Evolutionary conservation across 2,329 filamentous ascomycete species (phyloP).

Genomic region (Alternaria consortialis): DNA sequence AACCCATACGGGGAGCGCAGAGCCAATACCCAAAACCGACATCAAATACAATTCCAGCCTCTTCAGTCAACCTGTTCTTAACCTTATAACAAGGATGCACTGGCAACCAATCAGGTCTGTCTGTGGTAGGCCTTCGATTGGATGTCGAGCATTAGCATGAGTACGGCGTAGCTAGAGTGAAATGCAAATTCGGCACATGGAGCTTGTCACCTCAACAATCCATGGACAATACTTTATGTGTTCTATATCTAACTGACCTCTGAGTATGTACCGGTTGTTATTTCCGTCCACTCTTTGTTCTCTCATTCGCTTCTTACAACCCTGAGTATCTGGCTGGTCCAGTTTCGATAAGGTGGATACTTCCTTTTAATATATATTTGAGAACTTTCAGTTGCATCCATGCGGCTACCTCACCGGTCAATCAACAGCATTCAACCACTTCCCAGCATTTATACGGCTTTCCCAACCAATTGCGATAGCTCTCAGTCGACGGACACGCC

Average conservation of each 20-base stretch:
- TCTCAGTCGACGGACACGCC: slow-evolving; percentile 14
- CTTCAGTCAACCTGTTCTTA: slow-evolving; percentile 16
- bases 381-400: slow-evolving; percentile 14
- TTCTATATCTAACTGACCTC: slow-evolving; percentile 7
- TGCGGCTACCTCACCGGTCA: slow-evolving; percentile 38
- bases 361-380: background rate
- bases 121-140: slow-evolving; percentile 16
- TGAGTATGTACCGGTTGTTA: slow-evolving; percentile 28
- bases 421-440: slow-evolving; percentile 34
- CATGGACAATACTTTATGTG: slow-evolving; percentile 19
- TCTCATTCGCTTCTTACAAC: slow-evolving; percentile 12
- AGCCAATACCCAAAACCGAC: slow-evolving; percentile 22
- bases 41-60: slow-evolving; percentile 14
- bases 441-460: slow-evolving; percentile 41
- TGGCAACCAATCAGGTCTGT: slow-evolving; percentile 1
- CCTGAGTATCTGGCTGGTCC: slow-evolving; percentile 27
- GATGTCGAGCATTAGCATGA: slow-evolving; percentile 22
- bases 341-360: slow-evolving; percentile 2
- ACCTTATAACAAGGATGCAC: slow-evolving; percentile 4
- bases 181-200: slow-evolving; percentile 9
- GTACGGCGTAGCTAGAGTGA: slow-evolving; percentile 24
- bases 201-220: background rate
- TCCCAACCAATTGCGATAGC: slow-evolving; percentile 23
- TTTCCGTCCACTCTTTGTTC: slow-evolving; percentile 23
- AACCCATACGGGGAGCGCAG: slow-evolving; percentile 12